A percentile compares a stretch with the other conserved stretches of the same genome.
Evolutionary conservation across 495 filamentous ascomycete species (phyloP).

Genomic region (Penicillium longicatenatum): DNA sequence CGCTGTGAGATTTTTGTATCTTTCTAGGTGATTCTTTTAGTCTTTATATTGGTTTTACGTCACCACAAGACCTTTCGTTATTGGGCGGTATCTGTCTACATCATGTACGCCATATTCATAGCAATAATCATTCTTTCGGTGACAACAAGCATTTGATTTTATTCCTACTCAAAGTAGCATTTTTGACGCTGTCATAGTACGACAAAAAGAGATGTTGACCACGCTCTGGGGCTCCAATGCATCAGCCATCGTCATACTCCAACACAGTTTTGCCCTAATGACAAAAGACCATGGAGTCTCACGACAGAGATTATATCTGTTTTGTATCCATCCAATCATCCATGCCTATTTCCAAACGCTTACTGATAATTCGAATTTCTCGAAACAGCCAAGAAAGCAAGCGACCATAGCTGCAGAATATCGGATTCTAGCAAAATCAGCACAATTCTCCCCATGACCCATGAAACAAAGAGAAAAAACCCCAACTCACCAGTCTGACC

Average conservation of each 20-base stretch:
- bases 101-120: neutral
- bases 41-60: too few species aligned
- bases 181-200: neutral
- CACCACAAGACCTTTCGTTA: too few species aligned
- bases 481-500: slow-evolving; percentile 31
- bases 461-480: neutral
- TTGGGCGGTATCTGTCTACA: neutral
- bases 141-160: neutral
- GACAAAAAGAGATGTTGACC: too few species aligned
- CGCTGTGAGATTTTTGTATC: neutral
- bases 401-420: slow-evolving; percentile 28
- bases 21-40: neutral
- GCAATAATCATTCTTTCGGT: neutral
- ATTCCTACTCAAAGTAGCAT: neutral
- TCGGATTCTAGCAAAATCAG: slow-evolving; percentile 23
- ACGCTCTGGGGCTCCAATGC: too few species aligned
- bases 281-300: too few species aligned
- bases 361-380: slow-evolving; percentile 19
- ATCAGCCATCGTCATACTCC: too few species aligned
- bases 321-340: neutral
- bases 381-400: slow-evolving; percentile 24
- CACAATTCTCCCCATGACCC: neutral
- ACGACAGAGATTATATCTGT: too few species aligned
- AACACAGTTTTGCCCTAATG: too few species aligned
- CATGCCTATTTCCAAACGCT: neutral